phyloP scores from a whole-genome alignment of 805 yeast species.

The Candida sphagnicola region DNA sequence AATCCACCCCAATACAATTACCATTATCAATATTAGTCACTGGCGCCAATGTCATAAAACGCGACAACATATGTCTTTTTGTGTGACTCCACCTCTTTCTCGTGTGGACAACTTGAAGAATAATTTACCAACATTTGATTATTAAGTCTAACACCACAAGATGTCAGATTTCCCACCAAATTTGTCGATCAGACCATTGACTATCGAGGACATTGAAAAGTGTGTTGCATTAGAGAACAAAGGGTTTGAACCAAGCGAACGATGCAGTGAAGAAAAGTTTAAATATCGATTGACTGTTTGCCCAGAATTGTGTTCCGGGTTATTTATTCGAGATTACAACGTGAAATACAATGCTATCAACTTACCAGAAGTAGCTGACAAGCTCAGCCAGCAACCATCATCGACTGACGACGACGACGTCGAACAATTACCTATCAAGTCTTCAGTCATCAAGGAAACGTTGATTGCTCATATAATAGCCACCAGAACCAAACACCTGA shows the following conservation, averaged over 20 bases:
- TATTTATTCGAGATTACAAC: conserved; percentile 70
- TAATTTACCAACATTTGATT: too few relatives aligned
- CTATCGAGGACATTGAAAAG: conserved; percentile 66
- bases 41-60: background rate
- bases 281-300: conserved; percentile 71
- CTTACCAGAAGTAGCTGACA: conserved; percentile 37
- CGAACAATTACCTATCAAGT: conserved; percentile 43
- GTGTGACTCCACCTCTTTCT: too few relatives aligned
- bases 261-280: conserved; percentile 59
- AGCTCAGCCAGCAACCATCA: conserved; percentile 24
- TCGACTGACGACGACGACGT: conserved; percentile 27
- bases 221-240: conserved; percentile 56
- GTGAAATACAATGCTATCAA: conserved; percentile 40
- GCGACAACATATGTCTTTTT: too few relatives aligned
- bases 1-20: background rate
- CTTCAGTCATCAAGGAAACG: conserved; percentile 53
- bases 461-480: conserved; percentile 80
- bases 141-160: too few relatives aligned
- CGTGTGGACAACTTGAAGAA: background rate
- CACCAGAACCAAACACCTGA: conserved; percentile 56
- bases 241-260: conserved; percentile 70
- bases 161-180: conserved; percentile 47
- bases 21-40: too few relatives aligned
- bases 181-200: conserved; percentile 65
- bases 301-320: conserved; percentile 88